Conservation (phyloP, 1,284 basidiomycete genomes). For the Pseudomicrostroma phylloplanum region DNA sequence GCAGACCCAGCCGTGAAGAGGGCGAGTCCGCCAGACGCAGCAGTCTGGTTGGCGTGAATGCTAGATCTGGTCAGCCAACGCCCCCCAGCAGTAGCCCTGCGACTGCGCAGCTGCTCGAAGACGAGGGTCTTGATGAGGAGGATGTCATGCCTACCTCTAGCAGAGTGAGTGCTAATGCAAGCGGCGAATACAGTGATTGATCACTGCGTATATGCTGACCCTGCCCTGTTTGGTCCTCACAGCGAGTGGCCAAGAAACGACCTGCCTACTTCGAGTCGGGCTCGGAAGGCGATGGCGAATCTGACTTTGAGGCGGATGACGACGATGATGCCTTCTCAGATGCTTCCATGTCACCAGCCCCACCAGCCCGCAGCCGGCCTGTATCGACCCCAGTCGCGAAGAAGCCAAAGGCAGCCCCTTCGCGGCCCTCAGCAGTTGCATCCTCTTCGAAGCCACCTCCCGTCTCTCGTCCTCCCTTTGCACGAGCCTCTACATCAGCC, state of each 20-base stretch:
- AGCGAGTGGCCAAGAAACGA: background rate
- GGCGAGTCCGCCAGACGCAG: background rate
- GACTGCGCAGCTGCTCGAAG: background rate
- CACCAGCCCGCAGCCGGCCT: background rate
- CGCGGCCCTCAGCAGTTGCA: conserved; percentile 1
- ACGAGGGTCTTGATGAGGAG: background rate
- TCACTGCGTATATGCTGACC: background rate
- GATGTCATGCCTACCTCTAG: background rate
- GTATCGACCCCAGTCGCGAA: conserved; percentile 1
- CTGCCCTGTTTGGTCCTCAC: background rate
- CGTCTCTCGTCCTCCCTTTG: conserved; percentile 10
- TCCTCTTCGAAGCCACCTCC: conserved; percentile 17
- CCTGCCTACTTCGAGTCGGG: background rate
- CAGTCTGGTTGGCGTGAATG: background rate
- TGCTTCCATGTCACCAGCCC: conserved; percentile 18
- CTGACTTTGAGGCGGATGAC: conserved; percentile 16
- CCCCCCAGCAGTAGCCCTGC: background rate
- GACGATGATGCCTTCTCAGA: conserved; percentile 19
- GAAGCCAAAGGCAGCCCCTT: background rate
- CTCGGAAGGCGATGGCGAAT: background rate
- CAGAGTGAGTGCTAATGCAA: conserved; percentile 1
- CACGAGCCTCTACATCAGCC: conserved; percentile 49
- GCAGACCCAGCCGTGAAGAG: background rate
- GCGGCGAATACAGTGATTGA: background rate
- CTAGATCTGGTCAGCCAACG: background rate